phyloP scores from a whole-genome alignment of 1,139 yeast species.

The Yamadazyma siamensis region DNA sequence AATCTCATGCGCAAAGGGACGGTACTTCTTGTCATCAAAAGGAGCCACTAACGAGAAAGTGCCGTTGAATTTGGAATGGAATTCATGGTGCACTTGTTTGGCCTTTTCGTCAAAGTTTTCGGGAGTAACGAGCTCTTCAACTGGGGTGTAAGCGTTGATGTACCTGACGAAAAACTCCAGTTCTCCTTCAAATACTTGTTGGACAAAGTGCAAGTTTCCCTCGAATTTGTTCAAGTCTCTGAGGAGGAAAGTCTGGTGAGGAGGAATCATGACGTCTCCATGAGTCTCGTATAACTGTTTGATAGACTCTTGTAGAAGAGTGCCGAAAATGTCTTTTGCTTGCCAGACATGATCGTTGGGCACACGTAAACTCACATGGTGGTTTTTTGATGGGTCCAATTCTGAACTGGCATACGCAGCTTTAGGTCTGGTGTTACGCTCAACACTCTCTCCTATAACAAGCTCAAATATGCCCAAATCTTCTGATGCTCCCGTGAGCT shows the following conservation, averaged over 20 bases:
- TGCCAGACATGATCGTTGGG: conserved; percentile 78
- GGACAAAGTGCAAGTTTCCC: conserved; percentile 79
- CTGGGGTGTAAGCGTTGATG: conserved; percentile 44
- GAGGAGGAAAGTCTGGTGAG: conserved; percentile 51
- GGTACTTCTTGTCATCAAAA: conserved; percentile 43
- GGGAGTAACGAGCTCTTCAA: conserved; percentile 38
- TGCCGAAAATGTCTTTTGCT: conserved; percentile 72
- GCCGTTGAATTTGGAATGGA: conserved; percentile 54
- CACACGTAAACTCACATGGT: conserved; percentile 64
- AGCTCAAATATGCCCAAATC: conserved; percentile 56
- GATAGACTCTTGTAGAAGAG: conserved; percentile 67
- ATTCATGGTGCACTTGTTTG: conserved; percentile 28
- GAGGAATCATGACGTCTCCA: conserved; percentile 34
- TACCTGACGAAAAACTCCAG: conserved; percentile 74
- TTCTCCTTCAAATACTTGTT: conserved; percentile 69
- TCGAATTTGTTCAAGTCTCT: conserved; percentile 59
- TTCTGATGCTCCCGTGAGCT: conserved; percentile 51
- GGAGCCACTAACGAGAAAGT: conserved; percentile 58
- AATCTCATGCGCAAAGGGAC: conserved; percentile 68
- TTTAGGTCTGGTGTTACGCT: conserved; percentile 40
- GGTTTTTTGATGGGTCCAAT: conserved; percentile 53
- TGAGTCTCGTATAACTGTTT: conserved; percentile 40
- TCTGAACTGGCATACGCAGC: conserved; percentile 18
- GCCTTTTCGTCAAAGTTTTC: conserved; percentile 40
- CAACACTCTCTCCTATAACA: conserved; percentile 47